phyloP scores from a whole-genome alignment of 192 early-diverging fungal species.

The Podila epicladia region DNA sequence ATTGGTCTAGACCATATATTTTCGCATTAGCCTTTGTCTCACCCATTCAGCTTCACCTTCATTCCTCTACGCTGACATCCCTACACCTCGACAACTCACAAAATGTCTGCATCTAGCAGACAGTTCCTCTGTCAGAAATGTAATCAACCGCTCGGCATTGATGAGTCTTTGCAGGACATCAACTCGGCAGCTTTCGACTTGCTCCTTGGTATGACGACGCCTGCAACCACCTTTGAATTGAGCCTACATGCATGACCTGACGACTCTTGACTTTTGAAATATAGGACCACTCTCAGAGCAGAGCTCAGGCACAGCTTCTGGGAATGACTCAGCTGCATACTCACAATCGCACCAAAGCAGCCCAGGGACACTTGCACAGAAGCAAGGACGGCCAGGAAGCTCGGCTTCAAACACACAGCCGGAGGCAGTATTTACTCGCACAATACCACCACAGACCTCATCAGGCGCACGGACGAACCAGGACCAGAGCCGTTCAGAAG shows the following conservation, averaged over 20 bases:
- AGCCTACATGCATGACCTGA: background rate
- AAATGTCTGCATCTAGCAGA: slow-evolving; percentile 22
- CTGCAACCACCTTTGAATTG: background rate
- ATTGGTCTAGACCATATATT: too few species aligned
- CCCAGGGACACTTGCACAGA: background rate
- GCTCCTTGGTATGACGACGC: slow-evolving; percentile 58
- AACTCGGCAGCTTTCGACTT: slow-evolving; percentile 60
- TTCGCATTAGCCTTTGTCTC: too few species aligned
- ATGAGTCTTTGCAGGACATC: slow-evolving; percentile 69
- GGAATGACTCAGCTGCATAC: background rate
- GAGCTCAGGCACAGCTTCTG: slow-evolving; percentile 2
- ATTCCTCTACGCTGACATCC: background rate
- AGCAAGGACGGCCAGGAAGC: slow-evolving; percentile 5
- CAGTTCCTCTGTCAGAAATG: slow-evolving; percentile 70
- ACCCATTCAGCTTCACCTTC: background rate
- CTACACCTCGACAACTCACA: background rate
- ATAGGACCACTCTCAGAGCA: slow-evolving; percentile 24
- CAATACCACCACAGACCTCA: slow-evolving; percentile 16
- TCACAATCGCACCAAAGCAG: background rate
- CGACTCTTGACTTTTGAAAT: background rate
- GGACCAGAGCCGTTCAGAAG: slow-evolving; percentile 13
- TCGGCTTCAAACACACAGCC: slow-evolving; percentile 1
- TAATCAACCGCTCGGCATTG: slow-evolving; percentile 67
- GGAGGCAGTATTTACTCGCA: slow-evolving; percentile 34
- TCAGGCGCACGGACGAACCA: slow-evolving; percentile 9